Percentiles rank a stretch among this genome's conserved stretches.
phyloP scores from a whole-genome alignment of 768 basidiomycete genomes.

The Lactarius pseudohatsudake region DNA sequence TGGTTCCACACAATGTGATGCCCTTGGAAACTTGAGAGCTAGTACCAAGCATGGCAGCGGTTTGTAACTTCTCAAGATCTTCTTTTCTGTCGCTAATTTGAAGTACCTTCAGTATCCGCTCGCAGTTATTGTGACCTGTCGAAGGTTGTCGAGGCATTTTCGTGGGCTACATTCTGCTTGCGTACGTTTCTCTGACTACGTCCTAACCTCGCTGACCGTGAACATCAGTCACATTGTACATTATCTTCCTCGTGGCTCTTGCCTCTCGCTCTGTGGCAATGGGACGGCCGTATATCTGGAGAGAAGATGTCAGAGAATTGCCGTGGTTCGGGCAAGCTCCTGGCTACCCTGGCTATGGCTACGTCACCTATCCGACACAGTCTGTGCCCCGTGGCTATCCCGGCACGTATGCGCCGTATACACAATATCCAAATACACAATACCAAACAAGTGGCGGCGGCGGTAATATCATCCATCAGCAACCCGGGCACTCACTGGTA shows the following conservation, averaged over 20 bases:
- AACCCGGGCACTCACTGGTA: conserved; percentile 20
- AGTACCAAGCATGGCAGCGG: conserved; percentile 27
- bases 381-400: conserved; percentile 15
- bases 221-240: conserved; percentile 26
- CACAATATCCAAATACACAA: conserved; percentile 13
- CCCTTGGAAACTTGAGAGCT: conserved; percentile 15
- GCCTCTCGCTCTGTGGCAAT: conserved; percentile 23
- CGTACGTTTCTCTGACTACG: conserved; percentile 13
- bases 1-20: conserved; percentile 26
- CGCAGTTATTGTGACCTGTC: conserved; percentile 29
- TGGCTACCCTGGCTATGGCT: conserved; percentile 26
- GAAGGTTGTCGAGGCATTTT: conserved; percentile 29
- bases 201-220: neutral
- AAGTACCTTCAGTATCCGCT: conserved; percentile 22
- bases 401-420: neutral
- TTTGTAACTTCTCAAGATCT: conserved; percentile 1
- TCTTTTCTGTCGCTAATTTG: neutral
- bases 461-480: conserved; percentile 23
- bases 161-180: conserved; percentile 28
- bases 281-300: conserved; percentile 28
- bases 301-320: conserved; percentile 24
- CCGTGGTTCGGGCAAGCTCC: conserved; percentile 30
- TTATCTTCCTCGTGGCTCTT: conserved; percentile 23
- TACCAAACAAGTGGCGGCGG: conserved; percentile 15
- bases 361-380: conserved; percentile 15